Conservation (phyloP, 208 protist species). For the Acanthamoeba royreba region DNA sequence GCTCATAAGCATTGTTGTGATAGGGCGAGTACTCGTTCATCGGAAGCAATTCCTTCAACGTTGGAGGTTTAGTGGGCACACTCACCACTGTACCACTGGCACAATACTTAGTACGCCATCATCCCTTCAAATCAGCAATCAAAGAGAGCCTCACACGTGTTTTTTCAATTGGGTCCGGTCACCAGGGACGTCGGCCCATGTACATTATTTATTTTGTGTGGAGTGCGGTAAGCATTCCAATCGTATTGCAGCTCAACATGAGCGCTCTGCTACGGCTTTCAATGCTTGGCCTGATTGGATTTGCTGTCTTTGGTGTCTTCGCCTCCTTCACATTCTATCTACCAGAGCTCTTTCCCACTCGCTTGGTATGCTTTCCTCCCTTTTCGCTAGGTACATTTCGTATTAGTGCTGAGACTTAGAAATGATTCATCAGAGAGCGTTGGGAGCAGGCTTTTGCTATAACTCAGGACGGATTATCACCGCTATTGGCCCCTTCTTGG, state of each 20-base stretch:
- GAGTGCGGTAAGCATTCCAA: neutral
- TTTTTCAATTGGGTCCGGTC: too few species aligned
- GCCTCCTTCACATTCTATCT: neutral
- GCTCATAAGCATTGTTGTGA: neutral
- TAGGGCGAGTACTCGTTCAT: constrained; percentile 17
- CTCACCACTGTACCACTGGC: neutral
- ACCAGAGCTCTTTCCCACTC: neutral
- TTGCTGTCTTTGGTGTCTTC: neutral
- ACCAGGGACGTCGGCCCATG: neutral
- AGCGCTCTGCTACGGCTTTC: neutral
- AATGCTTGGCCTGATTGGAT: neutral
- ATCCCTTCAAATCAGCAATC: too few species aligned
- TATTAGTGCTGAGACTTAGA: neutral
- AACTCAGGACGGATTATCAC: neutral
- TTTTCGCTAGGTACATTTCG: neutral
- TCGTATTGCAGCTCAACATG: neutral
- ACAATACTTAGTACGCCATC: neutral
- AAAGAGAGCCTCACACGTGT: too few species aligned
- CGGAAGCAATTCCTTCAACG: constrained; percentile 17
- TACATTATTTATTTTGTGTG: neutral
- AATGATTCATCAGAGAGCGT: neutral
- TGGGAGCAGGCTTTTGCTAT: neutral
- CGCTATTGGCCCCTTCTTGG: neutral
- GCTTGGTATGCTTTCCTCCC: neutral
- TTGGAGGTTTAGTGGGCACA: neutral